Percentiles rank a stretch among this genome's conserved stretches.
These are phyloP conservation scores for Arthrinium puccinioides DNA, from an alignment of 2,329 filamentous ascomycete species.

Conservation along the genomic window DNA sequence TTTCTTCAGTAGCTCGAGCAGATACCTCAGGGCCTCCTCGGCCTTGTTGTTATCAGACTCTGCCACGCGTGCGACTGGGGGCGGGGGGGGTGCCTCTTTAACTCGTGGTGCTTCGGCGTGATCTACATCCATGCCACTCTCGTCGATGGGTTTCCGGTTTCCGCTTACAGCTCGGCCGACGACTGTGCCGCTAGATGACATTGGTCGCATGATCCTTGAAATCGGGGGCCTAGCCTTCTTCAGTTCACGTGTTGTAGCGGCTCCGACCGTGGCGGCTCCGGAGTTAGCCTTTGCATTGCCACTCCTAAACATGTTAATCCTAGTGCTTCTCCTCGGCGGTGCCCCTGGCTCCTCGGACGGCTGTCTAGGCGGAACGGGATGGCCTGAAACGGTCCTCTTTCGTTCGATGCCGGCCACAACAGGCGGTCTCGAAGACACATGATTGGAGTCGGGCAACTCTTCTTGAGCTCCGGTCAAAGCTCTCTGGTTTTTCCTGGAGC, in stretches of 20 bases:
- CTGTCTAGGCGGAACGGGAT: constrained; percentile 49
- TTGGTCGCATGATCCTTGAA: constrained; percentile 57
- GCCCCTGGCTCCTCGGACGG: constrained; percentile 55
- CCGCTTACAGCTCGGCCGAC: constrained; percentile 86
- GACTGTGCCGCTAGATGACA: constrained; percentile 55
- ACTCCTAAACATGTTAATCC: constrained; percentile 63
- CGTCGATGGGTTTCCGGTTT: constrained; percentile 68
- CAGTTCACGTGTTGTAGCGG: constrained; percentile 62
- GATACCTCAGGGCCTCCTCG: constrained; percentile 67
- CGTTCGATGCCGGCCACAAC: constrained; percentile 50
- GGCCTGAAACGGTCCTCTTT: constrained; percentile 90
- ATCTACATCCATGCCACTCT: constrained; percentile 63
- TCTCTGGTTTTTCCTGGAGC: constrained; percentile 31
- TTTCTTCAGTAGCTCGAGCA: constrained; percentile 76
- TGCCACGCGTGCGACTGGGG: constrained; percentile 28
- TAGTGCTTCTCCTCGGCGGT: constrained; percentile 63
- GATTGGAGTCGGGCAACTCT: constrained; percentile 37
- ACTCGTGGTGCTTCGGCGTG: constrained; percentile 49
- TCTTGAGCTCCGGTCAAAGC: constrained; percentile 26
- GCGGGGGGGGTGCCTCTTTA: constrained; percentile 34
- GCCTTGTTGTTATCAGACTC: constrained; percentile 55
- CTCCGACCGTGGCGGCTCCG: constrained; percentile 47
- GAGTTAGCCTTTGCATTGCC: constrained; percentile 59
- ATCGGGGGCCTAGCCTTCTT: constrained; percentile 77
- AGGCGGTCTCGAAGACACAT: constrained; percentile 29